These are phyloP conservation scores for Bertia moriformis DNA, from an alignment of 2,329 filamentous ascomycete genomes.

Conservation along the genomic window DNA sequence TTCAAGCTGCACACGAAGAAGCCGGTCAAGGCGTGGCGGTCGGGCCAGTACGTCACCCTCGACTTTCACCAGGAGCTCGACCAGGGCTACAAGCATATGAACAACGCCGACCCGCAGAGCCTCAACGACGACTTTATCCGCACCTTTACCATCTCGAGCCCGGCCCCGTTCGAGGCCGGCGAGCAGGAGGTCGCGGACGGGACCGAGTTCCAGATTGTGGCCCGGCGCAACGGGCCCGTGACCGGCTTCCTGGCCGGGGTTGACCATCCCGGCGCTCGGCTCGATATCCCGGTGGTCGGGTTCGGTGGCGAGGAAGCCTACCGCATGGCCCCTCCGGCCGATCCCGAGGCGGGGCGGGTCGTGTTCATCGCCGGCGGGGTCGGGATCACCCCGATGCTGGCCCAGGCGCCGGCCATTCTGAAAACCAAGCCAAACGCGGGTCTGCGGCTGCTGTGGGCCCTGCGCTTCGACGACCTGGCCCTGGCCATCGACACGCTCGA, in stretches of 20 bases:
- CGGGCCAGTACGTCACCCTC: conserved; percentile 68
- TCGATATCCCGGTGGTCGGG: conserved; percentile 56
- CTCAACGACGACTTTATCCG: conserved; percentile 75
- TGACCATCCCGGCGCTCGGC: conserved; percentile 26
- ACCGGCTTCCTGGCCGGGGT: conserved; percentile 51
- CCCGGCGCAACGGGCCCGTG: conserved; percentile 52
- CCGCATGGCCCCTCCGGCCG: conserved; percentile 11
- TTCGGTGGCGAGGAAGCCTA: conserved; percentile 51
- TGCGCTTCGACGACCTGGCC: conserved; percentile 43
- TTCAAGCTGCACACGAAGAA: conserved; percentile 17
- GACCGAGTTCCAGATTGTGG: conserved; percentile 56
- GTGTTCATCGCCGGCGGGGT: conserved; percentile 67
- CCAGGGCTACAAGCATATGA: conserved; percentile 69
- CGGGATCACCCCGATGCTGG: conserved; percentile 70
- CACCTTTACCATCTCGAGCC: conserved; percentile 67
- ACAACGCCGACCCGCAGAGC: conserved; percentile 62
- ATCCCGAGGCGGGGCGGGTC: conserved; percentile 27
- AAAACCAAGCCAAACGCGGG: conserved; percentile 3
- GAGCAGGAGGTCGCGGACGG: conserved; percentile 8
- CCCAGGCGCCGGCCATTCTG: conserved; percentile 31
- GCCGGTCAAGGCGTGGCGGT: conserved; percentile 30
- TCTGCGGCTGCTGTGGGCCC: conserved; percentile 54
- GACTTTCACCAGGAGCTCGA: conserved; percentile 58
- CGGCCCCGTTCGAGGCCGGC: conserved; percentile 18
- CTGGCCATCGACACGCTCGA: conserved; percentile 46